Conservation (phyloP, 306 rosid genomes). For the Casuarina glauca region DNA sequence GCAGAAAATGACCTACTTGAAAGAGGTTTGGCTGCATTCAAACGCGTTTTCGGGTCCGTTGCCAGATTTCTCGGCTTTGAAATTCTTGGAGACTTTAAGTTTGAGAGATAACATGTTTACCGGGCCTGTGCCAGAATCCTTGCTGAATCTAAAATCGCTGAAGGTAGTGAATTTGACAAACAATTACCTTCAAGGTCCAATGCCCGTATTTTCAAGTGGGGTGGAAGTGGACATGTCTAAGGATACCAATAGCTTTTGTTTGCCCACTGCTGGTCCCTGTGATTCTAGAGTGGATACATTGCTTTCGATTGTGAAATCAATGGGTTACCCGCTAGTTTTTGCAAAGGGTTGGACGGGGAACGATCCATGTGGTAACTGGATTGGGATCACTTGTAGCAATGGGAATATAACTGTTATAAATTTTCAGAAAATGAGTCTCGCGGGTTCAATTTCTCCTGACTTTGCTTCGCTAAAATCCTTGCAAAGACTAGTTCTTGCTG, state of each 20-base stretch:
- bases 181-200: slow-evolving; percentile 67
- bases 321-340: slow-evolving; percentile 72
- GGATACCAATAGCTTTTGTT: slow-evolving; percentile 69
- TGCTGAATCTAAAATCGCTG: slow-evolving; percentile 51
- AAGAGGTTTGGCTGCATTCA: slow-evolving; percentile 73
- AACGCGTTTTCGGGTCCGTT: slow-evolving; percentile 69
- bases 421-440: slow-evolving; percentile 77
- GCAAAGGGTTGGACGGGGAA: slow-evolving; percentile 78
- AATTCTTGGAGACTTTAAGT: slow-evolving; percentile 48
- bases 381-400: slow-evolving; percentile 66
- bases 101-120: slow-evolving; percentile 75
- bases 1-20: slow-evolving; percentile 68
- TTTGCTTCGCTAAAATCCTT: slow-evolving; percentile 56
- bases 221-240: slow-evolving; percentile 59
- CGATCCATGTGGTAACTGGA: slow-evolving; percentile 73
- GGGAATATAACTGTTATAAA: slow-evolving; percentile 58
- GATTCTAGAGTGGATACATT: slow-evolving; percentile 54
- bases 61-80: slow-evolving; percentile 65
- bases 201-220: slow-evolving; percentile 53
- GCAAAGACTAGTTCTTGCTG: slow-evolving; percentile 61
- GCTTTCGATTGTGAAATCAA: slow-evolving; percentile 47
- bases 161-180: slow-evolving; percentile 70
- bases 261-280: slow-evolving; percentile 57
- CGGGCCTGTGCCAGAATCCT: slow-evolving; percentile 68
- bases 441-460: slow-evolving; percentile 61